phyloP scores from a whole-genome alignment of 2,329 filamentous ascomycete species.

The Microdochium bolleyi region DNA sequence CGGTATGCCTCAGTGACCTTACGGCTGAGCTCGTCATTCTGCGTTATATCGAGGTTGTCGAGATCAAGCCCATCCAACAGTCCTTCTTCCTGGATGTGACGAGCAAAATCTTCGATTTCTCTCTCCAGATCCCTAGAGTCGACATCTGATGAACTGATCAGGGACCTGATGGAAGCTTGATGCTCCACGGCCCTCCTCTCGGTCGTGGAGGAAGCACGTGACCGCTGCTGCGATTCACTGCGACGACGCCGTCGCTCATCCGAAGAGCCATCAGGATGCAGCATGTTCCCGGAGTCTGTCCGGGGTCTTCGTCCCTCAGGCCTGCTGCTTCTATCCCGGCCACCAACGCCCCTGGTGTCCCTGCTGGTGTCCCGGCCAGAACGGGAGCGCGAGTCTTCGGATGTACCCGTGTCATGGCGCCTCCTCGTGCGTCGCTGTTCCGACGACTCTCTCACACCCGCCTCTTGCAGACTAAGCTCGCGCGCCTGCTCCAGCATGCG shows the following conservation, averaged over 20 bases:
- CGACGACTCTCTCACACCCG: slow-evolving; percentile 36
- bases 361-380: slow-evolving; percentile 20
- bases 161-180: slow-evolving; percentile 77
- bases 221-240: slow-evolving; percentile 35
- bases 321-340: slow-evolving; percentile 15
- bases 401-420: slow-evolving; percentile 18
- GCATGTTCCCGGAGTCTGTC: slow-evolving; percentile 25
- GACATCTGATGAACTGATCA: slow-evolving; percentile 73
- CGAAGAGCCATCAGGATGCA: slow-evolving; percentile 26
- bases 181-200: slow-evolving; percentile 65
- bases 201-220: slow-evolving; percentile 26
- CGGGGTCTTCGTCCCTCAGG: slow-evolving; percentile 19
- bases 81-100: slow-evolving; percentile 83
- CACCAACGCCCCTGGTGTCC: slow-evolving; percentile 15
- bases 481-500: slow-evolving; percentile 62
- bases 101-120: slow-evolving; percentile 83
- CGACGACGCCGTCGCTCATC: slow-evolving; percentile 26
- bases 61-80: slow-evolving; percentile 82
- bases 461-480: slow-evolving; percentile 65
- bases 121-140: slow-evolving; percentile 74
- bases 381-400: slow-evolving; percentile 20
- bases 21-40: slow-evolving; percentile 85
- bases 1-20: slow-evolving; percentile 85
- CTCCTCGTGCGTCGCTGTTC: slow-evolving; percentile 12
- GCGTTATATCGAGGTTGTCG: slow-evolving; percentile 73